These are phyloP conservation scores for Gracilaria gracilis DNA, from an alignment of 23 red algal species.

Conservation along the genomic window DNA sequence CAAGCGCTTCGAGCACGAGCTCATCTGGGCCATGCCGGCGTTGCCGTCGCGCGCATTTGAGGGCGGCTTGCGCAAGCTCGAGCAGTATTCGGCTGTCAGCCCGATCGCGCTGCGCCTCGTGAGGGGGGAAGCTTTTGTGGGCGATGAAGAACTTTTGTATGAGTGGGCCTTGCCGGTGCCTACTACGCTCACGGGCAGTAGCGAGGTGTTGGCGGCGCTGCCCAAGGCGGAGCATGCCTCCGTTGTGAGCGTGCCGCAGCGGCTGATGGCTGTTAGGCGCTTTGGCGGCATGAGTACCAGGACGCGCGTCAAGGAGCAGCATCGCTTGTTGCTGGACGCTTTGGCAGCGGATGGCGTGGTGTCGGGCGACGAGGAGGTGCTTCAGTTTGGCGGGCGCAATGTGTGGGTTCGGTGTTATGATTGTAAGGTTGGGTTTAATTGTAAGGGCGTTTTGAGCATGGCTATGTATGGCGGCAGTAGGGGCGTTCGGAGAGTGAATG, in stretches of 20 bases:
- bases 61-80: constrained; percentile 37
- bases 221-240: neutral
- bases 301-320: neutral
- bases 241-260: neutral
- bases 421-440: constrained; percentile 60
- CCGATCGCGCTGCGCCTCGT: constrained; percentile 29
- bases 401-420: constrained; percentile 55
- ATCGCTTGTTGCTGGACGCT: constrained; percentile 9
- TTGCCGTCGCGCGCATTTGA: constrained; percentile 41
- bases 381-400: constrained; percentile 19
- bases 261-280: constrained; percentile 23
- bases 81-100: constrained; percentile 35
- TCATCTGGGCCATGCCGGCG: constrained; percentile 31
- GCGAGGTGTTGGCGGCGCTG: neutral
- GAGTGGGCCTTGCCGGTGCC: constrained; percentile 50
- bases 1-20: constrained; percentile 12
- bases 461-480: constrained; percentile 48
- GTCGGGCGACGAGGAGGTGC: neutral
- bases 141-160: constrained; percentile 2
- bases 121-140: neutral
- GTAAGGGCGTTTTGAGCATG: constrained; percentile 41
- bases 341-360: neutral
- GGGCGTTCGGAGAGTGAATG: constrained; percentile 53
- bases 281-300: constrained; percentile 18
- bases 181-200: constrained; percentile 23